These are phyloP conservation scores for Myriosclerotinia scirpicola DNA, from an alignment of 2,329 filamentous ascomycete genomes.

Conservation along the genomic window DNA sequence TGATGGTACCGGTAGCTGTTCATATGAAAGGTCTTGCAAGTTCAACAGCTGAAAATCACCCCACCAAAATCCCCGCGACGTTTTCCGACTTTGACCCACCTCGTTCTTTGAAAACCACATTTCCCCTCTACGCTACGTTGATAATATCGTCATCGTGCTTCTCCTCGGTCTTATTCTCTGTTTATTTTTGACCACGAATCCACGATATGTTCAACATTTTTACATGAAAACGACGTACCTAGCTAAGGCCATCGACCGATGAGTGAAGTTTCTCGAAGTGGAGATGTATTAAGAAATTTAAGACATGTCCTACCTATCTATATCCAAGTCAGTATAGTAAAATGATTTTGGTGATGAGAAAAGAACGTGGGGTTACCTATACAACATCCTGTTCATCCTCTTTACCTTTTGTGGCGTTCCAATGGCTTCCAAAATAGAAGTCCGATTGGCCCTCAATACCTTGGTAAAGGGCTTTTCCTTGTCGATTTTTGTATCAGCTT, in stretches of 20 bases:
- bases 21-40: neutral
- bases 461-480: slow-evolving; percentile 7
- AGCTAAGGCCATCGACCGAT: neutral
- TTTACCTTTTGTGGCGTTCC: slow-evolving; percentile 11
- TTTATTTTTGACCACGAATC: neutral
- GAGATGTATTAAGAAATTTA: neutral
- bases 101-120: too few relatives aligned
- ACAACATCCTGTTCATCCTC: too few relatives aligned
- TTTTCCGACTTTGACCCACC: slow-evolving; percentile 11
- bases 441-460: slow-evolving; percentile 1
- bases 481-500: neutral
- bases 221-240: slow-evolving; percentile 1
- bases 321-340: too few relatives aligned
- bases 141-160: slow-evolving; percentile 16
- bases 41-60: neutral
- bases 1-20: neutral
- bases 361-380: slow-evolving; percentile 9
- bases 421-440: slow-evolving; percentile 2
- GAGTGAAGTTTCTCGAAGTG: neutral
- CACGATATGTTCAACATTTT: too few relatives aligned
- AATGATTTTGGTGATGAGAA: neutral
- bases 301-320: too few relatives aligned
- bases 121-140: slow-evolving; percentile 8
- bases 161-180: slow-evolving; percentile 9
- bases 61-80: slow-evolving; percentile 15